Evolutionary conservation across 2,329 filamentous ascomycete species (phyloP).

Genomic region (Colletotrichum salicis): DNA sequence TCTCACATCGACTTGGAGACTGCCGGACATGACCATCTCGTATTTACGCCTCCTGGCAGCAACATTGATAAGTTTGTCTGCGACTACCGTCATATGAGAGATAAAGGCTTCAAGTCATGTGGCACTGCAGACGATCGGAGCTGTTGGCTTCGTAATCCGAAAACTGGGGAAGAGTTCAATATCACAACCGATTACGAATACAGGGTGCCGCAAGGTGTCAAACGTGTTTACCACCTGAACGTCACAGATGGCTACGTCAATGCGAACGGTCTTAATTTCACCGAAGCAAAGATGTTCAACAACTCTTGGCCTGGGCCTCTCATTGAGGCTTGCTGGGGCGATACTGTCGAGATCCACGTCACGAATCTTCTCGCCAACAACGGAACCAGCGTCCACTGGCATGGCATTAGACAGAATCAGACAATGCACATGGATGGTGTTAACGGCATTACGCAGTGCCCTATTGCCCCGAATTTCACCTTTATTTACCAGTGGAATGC

Average conservation of each 20-base stretch:
- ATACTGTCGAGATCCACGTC: conserved; percentile 61
- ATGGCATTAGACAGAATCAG: conserved; percentile 59
- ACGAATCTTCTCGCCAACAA: conserved; percentile 64
- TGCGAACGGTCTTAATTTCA: conserved; percentile 39
- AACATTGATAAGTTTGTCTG: conserved; percentile 38
- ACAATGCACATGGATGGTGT: conserved; percentile 41
- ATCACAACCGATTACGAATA: conserved; percentile 44
- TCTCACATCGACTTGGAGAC: background rate
- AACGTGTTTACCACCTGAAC: conserved; percentile 38
- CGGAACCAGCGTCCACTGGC: conserved; percentile 66
- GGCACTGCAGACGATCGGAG: conserved; percentile 39
- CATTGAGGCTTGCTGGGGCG: conserved; percentile 45
- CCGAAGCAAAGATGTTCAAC: conserved; percentile 41
- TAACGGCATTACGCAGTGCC: conserved; percentile 58
- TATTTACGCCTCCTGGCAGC: conserved; percentile 10
- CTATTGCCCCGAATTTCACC: conserved; percentile 60
- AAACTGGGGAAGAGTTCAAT: conserved; percentile 38
- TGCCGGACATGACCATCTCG: background rate
- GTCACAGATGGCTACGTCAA: conserved; percentile 35
- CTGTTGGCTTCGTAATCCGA: conserved; percentile 41
- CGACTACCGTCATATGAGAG: conserved; percentile 40
- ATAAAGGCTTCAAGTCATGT: conserved; percentile 38
- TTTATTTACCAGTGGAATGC: conserved; percentile 43
- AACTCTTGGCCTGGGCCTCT: conserved; percentile 41
- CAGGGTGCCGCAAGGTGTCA: conserved; percentile 36